Evolutionary conservation across 495 filamentous ascomycete species (phyloP).

Genomic region (Evernia prunastri): DNA sequence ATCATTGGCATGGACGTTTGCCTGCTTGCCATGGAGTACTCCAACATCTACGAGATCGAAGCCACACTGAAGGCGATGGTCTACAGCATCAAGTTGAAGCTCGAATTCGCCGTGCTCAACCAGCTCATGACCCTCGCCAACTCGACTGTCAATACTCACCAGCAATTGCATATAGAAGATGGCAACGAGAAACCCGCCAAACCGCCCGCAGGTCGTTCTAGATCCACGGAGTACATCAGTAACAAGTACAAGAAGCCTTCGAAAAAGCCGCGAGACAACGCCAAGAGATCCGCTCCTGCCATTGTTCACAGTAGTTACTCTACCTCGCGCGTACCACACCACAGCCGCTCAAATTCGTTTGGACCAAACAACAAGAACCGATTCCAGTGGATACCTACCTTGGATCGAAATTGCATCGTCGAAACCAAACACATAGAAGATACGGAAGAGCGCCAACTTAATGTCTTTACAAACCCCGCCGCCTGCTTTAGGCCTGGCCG

Average conservation of each 20-base stretch:
- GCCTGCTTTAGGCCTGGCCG: slow-evolving; percentile 24
- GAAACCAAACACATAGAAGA: slow-evolving; percentile 24
- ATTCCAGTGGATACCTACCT: slow-evolving; percentile 27
- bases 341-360: slow-evolving; percentile 17
- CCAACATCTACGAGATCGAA: slow-evolving; percentile 48
- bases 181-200: slow-evolving; percentile 19
- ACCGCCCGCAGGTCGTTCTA: slow-evolving; percentile 23
- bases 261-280: slow-evolving; percentile 10
- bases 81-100: slow-evolving; percentile 60
- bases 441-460: slow-evolving; percentile 17
- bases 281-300: slow-evolving; percentile 11
- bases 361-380: slow-evolving; percentile 21
- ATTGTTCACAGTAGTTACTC: slow-evolving; percentile 18
- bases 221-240: slow-evolving; percentile 27
- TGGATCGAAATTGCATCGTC: slow-evolving; percentile 24
- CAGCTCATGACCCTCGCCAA: slow-evolving; percentile 37
- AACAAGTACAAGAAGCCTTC: slow-evolving; percentile 24
- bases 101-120: slow-evolving; percentile 56
- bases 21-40: slow-evolving; percentile 45
- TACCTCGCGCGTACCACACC: slow-evolving; percentile 15
- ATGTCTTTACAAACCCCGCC: slow-evolving; percentile 28
- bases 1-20: slow-evolving; percentile 48
- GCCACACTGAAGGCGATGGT: slow-evolving; percentile 51
- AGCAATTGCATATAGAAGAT: slow-evolving; percentile 26
- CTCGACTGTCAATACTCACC: slow-evolving; percentile 26